Evolutionary conservation across 225 moss, liverwort and hornwort genomes (phyloP).

Genomic region (Neckera pumila): DNA sequence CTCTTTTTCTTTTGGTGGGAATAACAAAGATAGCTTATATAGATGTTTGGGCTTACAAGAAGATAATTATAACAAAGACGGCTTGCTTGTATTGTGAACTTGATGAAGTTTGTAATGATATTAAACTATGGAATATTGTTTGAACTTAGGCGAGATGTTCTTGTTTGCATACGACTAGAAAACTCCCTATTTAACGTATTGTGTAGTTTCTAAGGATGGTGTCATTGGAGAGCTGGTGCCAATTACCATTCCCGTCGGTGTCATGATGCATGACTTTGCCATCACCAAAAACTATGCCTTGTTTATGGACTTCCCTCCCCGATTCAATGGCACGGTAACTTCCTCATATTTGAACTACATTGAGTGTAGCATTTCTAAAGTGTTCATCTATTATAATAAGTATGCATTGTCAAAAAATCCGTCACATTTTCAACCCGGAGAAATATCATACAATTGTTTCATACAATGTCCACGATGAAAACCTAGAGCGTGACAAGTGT

Average conservation of each 20-base stretch:
- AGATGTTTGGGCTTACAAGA: not conserved
- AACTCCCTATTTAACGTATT: conserved; percentile 18
- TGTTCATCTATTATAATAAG: not conserved
- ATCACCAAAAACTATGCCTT: conserved; percentile 60
- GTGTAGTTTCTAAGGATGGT: conserved; percentile 49
- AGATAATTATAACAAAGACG: not conserved
- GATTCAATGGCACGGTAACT: conserved; percentile 17
- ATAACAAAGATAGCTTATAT: no score
- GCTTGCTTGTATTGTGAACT: not conserved
- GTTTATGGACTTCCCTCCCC: conserved; percentile 44
- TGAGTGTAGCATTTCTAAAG: not conserved
- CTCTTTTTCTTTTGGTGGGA: not conserved
- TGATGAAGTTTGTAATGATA: not conserved
- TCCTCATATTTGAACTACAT: not conserved
- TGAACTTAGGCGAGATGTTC: conserved; percentile 53
- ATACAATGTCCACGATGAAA: not conserved
- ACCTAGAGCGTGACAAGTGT: accelerated
- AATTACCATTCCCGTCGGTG: conserved; percentile 30
- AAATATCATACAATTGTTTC: not conserved
- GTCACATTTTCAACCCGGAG: accelerated
- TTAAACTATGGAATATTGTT: not conserved
- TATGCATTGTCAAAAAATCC: not conserved
- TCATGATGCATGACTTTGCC: conserved; percentile 9
- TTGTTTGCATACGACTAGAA: conserved; percentile 16
- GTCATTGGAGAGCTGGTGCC: conserved; percentile 27